phyloP scores from a whole-genome alignment of 2,329 filamentous ascomycete species.

The Boeremia exigua region DNA sequence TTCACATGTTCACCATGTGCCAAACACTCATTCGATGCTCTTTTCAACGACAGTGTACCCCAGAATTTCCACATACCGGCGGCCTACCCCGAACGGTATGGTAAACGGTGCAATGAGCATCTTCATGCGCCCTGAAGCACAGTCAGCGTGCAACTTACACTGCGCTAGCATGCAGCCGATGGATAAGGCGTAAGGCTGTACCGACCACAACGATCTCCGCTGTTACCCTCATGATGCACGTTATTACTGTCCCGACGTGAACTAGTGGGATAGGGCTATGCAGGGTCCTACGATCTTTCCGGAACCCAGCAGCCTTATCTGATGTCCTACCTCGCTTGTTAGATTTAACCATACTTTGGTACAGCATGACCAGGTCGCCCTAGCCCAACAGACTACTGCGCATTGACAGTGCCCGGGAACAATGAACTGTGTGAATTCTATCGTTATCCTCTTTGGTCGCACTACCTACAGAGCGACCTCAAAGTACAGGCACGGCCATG shows the following conservation, averaged over 20 bases:
- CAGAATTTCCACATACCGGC: too few species aligned
- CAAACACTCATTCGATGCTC: too few species aligned
- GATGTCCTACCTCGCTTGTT: neutral
- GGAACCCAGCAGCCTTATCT: neutral
- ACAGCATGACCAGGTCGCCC: neutral
- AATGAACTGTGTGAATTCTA: neutral
- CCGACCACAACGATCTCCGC: neutral
- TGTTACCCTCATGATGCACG: slow-evolving; percentile 4
- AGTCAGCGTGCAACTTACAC: neutral
- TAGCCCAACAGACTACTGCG: neutral
- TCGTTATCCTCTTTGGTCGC: neutral
- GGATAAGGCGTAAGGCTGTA: slow-evolving; percentile 1
- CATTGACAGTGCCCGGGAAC: neutral
- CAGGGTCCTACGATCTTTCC: slow-evolving; percentile 9
- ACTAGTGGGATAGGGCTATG: neutral
- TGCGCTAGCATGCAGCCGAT: neutral
- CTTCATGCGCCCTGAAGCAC: neutral
- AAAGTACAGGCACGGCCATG: neutral
- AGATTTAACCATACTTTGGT: neutral
- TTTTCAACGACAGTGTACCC: too few species aligned
- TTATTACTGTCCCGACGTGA: slow-evolving; percentile 1
- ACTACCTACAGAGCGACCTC: neutral
- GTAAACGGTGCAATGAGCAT: neutral
- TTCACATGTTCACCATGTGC: too few species aligned
- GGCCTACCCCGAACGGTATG: neutral